Evolutionary conservation across 441 rosid genomes (phyloP), one percentile per base, ranked within the genome.

Genomic region (Pelargonium cotyledonis): DNA sequence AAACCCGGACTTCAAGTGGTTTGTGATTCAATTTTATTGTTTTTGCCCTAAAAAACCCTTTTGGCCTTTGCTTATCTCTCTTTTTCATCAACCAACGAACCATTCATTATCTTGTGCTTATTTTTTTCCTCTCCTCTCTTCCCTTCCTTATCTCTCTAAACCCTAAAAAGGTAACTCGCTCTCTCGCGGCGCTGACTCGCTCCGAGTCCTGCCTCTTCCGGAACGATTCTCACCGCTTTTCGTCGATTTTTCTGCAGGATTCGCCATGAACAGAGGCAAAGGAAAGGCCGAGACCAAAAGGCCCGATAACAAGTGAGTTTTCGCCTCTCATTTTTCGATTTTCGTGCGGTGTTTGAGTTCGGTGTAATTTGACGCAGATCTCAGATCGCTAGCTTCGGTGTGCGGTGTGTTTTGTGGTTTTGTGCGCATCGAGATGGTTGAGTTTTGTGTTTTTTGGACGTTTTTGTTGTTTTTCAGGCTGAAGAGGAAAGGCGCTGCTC

Each of bases 181-280:
- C 51, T 7, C 51, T 10, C 51, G 12, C 11, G 51, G 2, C 51
- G 26, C 26, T 23, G 26, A 23, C 26, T 23, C 26, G 26, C 1
- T 0, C 26, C 26, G 26, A 23, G 26, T 23, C 11, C 1, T 0
- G 3, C 12, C 51, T 46, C 12, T 46, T 46, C 51, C 51, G 12
- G 12, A 46, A 2, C 51, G 51, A 46, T 46, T 46, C 51, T 46
- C 46, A 66, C 67, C 65, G 71, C 10, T 67, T 75, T 68, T 74
- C 49, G 14, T n/a, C 55, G 75, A 11, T 66, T 79, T 67, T 21
- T 15, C 14, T 19, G 14, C 83, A 86, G 95, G 78, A 78, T 70
- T 75, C 70, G 66, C 47, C 74, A 91, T 91, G 96, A 91, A 89
- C 77, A 85, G 88, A 43, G 85, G 82, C 19, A 80, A 77, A 79